Evolutionary conservation across 208 protist species (phyloP).

Genomic region (Acanthamoeba sp.): DNA sequence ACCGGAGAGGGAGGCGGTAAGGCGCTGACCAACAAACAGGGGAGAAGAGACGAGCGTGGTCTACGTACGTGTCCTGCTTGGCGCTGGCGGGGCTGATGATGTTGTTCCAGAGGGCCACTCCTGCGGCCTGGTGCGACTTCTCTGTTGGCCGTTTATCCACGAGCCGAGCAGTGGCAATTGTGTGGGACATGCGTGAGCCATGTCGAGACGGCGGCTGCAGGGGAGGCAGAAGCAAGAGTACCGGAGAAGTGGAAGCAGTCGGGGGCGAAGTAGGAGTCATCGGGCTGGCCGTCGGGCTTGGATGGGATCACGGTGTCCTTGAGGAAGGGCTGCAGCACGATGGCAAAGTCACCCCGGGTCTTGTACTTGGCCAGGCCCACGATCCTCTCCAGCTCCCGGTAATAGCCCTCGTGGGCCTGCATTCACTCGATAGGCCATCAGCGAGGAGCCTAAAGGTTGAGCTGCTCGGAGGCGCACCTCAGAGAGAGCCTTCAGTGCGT

Average conservation of each 20-base stretch:
- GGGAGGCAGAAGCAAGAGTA: background rate
- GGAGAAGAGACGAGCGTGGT: background rate
- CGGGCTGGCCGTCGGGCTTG: slow-evolving; percentile 17
- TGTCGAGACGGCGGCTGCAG: background rate
- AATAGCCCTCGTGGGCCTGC: background rate
- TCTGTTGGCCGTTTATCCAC: no score
- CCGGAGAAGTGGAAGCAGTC: slow-evolving; percentile 73
- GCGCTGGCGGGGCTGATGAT: background rate
- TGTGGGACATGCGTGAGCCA: no score
- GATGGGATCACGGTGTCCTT: background rate
- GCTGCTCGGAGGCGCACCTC: background rate
- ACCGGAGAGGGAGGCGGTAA: background rate
- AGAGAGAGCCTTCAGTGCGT: background rate
- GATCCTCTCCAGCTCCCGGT: background rate
- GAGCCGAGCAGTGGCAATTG: no score
- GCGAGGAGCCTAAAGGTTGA: no score
- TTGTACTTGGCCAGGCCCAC: slow-evolving; percentile 10
- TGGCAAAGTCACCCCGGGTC: background rate
- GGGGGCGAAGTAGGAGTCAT: slow-evolving; percentile 31
- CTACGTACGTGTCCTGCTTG: background rate
- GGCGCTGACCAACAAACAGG: background rate
- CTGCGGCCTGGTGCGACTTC: slow-evolving; percentile 33
- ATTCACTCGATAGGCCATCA: background rate
- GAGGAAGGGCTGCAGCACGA: slow-evolving; percentile 61
- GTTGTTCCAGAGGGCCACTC: slow-evolving; percentile 69